phyloP scores from a whole-genome alignment of 805 yeast species.

The Hanseniaspora hatyaiensis region DNA sequence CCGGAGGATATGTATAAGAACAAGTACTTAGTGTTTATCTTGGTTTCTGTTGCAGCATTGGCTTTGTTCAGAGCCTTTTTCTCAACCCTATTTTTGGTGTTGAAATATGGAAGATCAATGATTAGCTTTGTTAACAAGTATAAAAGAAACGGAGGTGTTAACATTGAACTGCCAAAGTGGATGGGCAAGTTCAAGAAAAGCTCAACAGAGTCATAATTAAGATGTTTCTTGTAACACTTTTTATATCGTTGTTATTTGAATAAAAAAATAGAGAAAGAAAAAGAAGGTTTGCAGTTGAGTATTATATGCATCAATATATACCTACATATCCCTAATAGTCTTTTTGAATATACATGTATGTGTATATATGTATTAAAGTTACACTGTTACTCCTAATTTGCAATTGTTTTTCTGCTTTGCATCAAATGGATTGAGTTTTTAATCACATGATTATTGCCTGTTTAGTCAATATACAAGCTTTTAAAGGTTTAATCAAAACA shows the following conservation, averaged over 20 bases:
- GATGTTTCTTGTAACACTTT: neutral
- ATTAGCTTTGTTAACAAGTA: constrained; percentile 33
- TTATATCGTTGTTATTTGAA: neutral
- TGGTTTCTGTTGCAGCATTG: constrained; percentile 85
- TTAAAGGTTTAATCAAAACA: too few species aligned
- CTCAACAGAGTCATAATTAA: neutral
- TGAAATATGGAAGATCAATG: constrained; percentile 32
- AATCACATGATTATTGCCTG: too few species aligned
- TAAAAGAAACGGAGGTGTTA: constrained; percentile 28
- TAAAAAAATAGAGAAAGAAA: neutral
- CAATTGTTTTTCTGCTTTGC: too few species aligned
- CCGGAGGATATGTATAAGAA: constrained; percentile 57
- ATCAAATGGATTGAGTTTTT: too few species aligned
- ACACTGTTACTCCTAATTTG: too few species aligned
- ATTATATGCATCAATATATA: too few species aligned
- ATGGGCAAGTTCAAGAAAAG: constrained; percentile 9
- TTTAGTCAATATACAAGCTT: too few species aligned
- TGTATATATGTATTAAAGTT: too few species aligned
- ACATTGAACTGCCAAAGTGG: constrained; percentile 8
- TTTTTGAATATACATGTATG: too few species aligned
- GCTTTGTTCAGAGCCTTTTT: constrained; percentile 77
- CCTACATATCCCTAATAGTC: too few species aligned
- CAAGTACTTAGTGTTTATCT: constrained; percentile 66
- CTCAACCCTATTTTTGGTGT: constrained; percentile 53
- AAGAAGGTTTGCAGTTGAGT: too few species aligned